Percentiles rank a stretch among this genome's conserved stretches.
These are phyloP conservation scores for Knoxia roxburghii DNA, from an alignment of 257 asterid species.

Conservation along the genomic window DNA sequence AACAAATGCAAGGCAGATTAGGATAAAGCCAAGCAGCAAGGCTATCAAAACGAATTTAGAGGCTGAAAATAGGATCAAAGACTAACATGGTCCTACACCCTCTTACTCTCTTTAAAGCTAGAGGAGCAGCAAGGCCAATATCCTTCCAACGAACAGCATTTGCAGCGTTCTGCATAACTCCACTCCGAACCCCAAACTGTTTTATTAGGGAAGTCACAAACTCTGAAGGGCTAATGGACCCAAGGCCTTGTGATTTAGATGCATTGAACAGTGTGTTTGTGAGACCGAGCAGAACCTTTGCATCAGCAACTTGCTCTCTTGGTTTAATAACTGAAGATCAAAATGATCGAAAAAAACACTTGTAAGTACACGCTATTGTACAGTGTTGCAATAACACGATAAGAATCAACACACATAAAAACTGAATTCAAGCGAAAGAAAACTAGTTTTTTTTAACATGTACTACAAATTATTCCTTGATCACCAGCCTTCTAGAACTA, in stretches of 20 bases:
- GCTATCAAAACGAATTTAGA: neutral
- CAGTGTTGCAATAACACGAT: neutral
- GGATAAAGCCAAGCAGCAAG: neutral
- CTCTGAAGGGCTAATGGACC: conserved; percentile 32
- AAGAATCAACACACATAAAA: neutral
- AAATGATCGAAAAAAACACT: neutral
- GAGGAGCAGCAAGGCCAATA: conserved; percentile 28
- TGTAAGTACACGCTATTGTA: neutral
- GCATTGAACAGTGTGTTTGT: conserved; percentile 33
- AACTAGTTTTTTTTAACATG: neutral
- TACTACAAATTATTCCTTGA: neutral
- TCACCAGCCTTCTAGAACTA: neutral
- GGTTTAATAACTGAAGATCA: conserved; percentile 39
- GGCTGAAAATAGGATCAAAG: neutral
- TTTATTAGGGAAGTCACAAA: conserved; percentile 38
- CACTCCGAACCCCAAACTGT: conserved; percentile 16
- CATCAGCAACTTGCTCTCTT: conserved; percentile 63
- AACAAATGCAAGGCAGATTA: neutral
- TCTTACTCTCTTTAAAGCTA: conserved; percentile 30
- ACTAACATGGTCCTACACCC: conserved; percentile 43
- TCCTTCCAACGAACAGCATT: conserved; percentile 25
- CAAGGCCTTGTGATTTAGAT: conserved; percentile 28
- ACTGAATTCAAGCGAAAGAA: neutral
- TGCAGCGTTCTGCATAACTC: neutral
- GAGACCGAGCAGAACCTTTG: conserved; percentile 46